Evolutionary conservation across 192 early-diverging fungal species (phyloP).

Genomic region (Backusella liffmaniae): DNA sequence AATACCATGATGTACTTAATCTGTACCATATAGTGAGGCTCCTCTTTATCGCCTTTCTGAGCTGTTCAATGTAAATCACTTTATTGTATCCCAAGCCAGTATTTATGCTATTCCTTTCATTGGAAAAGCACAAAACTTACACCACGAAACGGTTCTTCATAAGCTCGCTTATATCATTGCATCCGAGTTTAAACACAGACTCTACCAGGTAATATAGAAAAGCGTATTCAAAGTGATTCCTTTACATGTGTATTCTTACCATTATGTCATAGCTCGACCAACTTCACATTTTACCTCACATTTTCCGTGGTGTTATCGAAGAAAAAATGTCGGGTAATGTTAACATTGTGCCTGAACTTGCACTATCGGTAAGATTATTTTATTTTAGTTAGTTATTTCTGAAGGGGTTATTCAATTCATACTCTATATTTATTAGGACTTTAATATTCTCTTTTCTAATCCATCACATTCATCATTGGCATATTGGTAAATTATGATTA

Average conservation of each 20-base stretch:
- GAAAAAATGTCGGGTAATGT: constrained; percentile 68
- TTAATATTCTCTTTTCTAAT: constrained; percentile 64
- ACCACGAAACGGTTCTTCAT: constrained; percentile 33
- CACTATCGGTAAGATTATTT: constrained; percentile 36
- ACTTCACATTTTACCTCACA: constrained; percentile 58
- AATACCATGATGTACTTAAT: background rate
- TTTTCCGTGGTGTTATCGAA: constrained; percentile 57
- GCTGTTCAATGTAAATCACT: constrained; percentile 84
- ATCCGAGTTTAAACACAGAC: constrained; percentile 59
- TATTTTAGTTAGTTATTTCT: background rate
- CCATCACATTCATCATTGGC: constrained; percentile 62
- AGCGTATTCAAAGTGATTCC: background rate
- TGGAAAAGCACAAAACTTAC: constrained; percentile 43
- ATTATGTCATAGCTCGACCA: constrained; percentile 45
- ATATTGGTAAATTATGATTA: constrained; percentile 24
- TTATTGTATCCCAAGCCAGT: constrained; percentile 78
- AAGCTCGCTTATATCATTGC: constrained; percentile 51
- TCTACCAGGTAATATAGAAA: constrained; percentile 54
- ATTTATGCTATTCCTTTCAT: constrained; percentile 69
- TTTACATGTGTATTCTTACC: background rate
- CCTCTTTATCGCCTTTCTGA: constrained; percentile 67
- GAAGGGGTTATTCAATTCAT: background rate
- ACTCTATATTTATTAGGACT: constrained; percentile 45
- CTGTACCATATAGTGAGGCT: constrained; percentile 45
- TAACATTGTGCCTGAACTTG: constrained; percentile 63